Conservation (phyloP, 2,329 filamentous ascomycete species). For the Alternaria consortialis region DNA sequence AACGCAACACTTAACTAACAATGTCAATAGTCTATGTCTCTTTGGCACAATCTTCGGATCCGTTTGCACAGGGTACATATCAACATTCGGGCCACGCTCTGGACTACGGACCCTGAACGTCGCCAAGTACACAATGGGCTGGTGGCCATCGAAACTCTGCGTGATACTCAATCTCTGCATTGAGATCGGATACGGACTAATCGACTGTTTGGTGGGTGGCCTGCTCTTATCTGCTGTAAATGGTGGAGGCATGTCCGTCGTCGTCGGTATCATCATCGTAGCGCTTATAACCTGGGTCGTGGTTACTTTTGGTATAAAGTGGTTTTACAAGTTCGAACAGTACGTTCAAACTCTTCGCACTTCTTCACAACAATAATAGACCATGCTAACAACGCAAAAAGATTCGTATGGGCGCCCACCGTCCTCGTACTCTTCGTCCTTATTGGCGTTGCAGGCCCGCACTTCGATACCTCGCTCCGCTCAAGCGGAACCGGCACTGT, state of each 20-base stretch:
- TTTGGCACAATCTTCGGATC: conserved; percentile 36
- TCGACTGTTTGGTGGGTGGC: conserved; percentile 68
- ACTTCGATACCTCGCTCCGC: conserved; percentile 60
- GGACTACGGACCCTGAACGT: conserved; percentile 46
- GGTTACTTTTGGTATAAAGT: conserved; percentile 35
- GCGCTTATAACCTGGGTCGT: conserved; percentile 47
- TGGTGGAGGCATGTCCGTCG: conserved; percentile 63
- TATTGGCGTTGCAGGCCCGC: conserved; percentile 41
- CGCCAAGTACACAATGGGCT: conserved; percentile 67
- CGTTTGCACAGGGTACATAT: conserved; percentile 34
- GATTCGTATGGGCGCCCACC: conserved; percentile 34
- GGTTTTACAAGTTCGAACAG: conserved; percentile 40
- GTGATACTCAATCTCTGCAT: conserved; percentile 62
- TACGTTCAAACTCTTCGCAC: neutral
- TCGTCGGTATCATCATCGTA: conserved; percentile 68
- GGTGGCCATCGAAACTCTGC: conserved; percentile 69
- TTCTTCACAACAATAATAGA: too few species aligned
- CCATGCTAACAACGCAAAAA: neutral
- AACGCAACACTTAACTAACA: neutral
- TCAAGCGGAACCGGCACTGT: conserved; percentile 56
- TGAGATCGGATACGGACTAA: conserved; percentile 65
- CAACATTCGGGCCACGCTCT: conserved; percentile 31
- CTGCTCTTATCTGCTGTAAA: conserved; percentile 69
- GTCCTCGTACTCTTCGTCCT: conserved; percentile 38
- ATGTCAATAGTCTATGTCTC: conserved; percentile 17